phyloP scores from a whole-genome alignment of 1,284 basidiomycete genomes.

The Sporisorium graminicola region DNA sequence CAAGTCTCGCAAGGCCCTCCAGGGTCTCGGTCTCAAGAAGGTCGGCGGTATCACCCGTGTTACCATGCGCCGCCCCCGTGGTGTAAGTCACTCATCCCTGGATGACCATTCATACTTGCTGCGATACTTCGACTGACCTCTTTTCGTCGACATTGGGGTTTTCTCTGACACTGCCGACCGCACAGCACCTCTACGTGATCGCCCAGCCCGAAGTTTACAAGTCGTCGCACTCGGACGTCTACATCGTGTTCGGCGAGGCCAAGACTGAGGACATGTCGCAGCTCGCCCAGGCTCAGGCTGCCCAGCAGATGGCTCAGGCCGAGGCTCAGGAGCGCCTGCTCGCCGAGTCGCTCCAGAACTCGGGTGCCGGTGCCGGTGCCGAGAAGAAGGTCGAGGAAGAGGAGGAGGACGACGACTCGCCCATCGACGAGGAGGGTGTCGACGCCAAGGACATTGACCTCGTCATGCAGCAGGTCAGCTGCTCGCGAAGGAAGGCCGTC shows the following conservation, averaged over 20 bases:
- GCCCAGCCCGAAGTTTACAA: slow-evolving; percentile 97
- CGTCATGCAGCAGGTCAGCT: slow-evolving; percentile 81
- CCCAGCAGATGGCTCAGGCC: slow-evolving; percentile 81
- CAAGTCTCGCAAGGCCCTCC: slow-evolving; percentile 68
- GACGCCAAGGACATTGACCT: slow-evolving; percentile 93
- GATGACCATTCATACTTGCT: background rate
- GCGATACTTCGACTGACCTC: slow-evolving; percentile 12
- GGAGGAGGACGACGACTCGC: slow-evolving; percentile 68
- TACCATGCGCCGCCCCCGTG: slow-evolving; percentile 92
- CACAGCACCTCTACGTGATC: slow-evolving; percentile 89
- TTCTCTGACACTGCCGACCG: no score
- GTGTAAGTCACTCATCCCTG: slow-evolving; percentile 74
- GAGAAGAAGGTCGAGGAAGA: slow-evolving; percentile 63
- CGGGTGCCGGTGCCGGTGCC: slow-evolving; percentile 40
- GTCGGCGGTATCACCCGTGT: slow-evolving; percentile 94
- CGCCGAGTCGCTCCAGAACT: slow-evolving; percentile 66
- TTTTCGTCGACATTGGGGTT: background rate
- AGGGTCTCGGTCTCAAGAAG: slow-evolving; percentile 75
- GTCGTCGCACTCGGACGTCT: slow-evolving; percentile 94
- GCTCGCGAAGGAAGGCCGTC: slow-evolving; percentile 69
- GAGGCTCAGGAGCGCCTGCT: slow-evolving; percentile 76
- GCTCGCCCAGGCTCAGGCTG: slow-evolving; percentile 83
- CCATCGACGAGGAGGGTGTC: slow-evolving; percentile 73
- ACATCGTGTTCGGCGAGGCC: slow-evolving; percentile 98
- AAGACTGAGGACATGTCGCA: slow-evolving; percentile 94